These are phyloP conservation scores for Saturnispora mendoncae DNA, from an alignment of 805 yeast species.

Conservation along the genomic window DNA sequence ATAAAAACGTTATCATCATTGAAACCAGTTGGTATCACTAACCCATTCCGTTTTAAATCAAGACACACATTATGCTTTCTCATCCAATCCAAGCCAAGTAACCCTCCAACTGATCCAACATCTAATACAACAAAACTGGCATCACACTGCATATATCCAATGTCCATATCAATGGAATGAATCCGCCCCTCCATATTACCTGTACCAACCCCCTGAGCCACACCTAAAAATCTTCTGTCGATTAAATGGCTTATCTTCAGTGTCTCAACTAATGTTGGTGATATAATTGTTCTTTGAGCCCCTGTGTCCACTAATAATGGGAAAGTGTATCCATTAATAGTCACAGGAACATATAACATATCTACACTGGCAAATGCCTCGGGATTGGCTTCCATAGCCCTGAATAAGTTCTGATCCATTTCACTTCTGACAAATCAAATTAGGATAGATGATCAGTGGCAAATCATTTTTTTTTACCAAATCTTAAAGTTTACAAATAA, in stretches of 20 bases:
- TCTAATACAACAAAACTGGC: slow-evolving; percentile 69
- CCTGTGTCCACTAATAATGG: slow-evolving; percentile 97
- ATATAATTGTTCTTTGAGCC: slow-evolving; percentile 82
- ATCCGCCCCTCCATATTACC: slow-evolving; percentile 72
- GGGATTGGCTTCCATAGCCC: slow-evolving; percentile 82
- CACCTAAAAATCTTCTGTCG: slow-evolving; percentile 72
- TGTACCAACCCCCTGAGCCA: slow-evolving; percentile 86
- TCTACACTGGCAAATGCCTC: slow-evolving; percentile 77
- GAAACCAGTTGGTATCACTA: slow-evolving; percentile 29
- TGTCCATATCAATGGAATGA: slow-evolving; percentile 78
- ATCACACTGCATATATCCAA: slow-evolving; percentile 57
- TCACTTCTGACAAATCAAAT: slow-evolving; percentile 42
- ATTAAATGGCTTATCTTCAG: slow-evolving; percentile 64
- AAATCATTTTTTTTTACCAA: background rate
- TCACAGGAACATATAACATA: slow-evolving; percentile 74
- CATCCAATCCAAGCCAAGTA: slow-evolving; percentile 87
- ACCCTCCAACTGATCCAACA: slow-evolving; percentile 51
- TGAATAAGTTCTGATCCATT: slow-evolving; percentile 68
- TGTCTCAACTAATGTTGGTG: slow-evolving; percentile 64
- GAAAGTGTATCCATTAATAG: slow-evolving; percentile 69
- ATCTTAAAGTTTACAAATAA: too few relatives aligned
- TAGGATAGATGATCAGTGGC: too few relatives aligned
- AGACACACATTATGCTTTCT: slow-evolving; percentile 78
- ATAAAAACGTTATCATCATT: slow-evolving; percentile 36
- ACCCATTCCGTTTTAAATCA: slow-evolving; percentile 57